Evolutionary conservation across 495 filamentous ascomycete species (phyloP), one percentile per base, ranked within the genome.

Genomic region (Pyronema domesticum): DNA sequence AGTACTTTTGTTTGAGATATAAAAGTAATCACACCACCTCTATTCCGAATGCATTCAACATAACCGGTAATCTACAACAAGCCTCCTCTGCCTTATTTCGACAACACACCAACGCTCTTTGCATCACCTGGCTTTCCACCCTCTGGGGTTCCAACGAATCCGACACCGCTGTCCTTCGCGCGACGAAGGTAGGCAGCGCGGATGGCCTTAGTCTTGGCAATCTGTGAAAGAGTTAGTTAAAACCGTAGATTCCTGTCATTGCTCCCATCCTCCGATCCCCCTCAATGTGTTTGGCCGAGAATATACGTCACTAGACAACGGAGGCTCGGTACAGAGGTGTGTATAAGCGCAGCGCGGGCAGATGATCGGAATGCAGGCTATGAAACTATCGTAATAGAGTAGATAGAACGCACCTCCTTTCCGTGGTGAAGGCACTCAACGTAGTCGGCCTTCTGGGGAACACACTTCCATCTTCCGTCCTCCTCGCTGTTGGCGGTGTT

Each of bases 391-490:
- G 52, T 58, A 57, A 57, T 30, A 30, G 23, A 30, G 23, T 30
- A 30, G 23, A 30, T 30, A 30, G 23, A 30, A 35, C 34, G n/a
- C 37, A 95, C 91, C 86, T 98, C 91, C 73, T 96, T 95, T 71
- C 77, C 83, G 75, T 98, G 91, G 68, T 98, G 89, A 65, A 98
- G 74, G 73, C 93, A 98, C 74, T 98, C 91, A 70, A 94, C 85
- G 75, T 96, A 96, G 65, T 99, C 91, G 66, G 96, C 91, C 58
- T 94, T 72, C 35, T 80, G 80, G n/a, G 85, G 85, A 40, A 75
- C 66, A 68, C 91, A 99, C 73, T 94, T 95, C 73, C 80, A 83
- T 72, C 85, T 89, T 45, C 88, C 88, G 8, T 78, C 74, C 53
- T 78, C 75, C 62, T 89, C 81, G 18, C 85, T 80, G 13, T 52